phyloP scores from a whole-genome alignment of 305 asterid species.

The Fraxinus paxiana region DNA sequence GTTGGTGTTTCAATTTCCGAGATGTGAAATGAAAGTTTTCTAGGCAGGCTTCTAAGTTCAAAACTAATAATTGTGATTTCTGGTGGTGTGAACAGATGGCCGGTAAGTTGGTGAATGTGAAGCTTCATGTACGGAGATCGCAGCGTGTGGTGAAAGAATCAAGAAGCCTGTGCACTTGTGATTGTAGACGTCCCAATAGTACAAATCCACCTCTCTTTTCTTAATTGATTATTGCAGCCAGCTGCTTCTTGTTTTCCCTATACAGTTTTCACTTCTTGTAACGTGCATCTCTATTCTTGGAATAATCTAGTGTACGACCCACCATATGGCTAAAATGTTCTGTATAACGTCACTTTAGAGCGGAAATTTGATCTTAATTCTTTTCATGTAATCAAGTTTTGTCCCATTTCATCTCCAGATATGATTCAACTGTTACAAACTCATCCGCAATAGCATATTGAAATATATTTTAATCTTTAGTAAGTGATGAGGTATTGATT shows the following conservation, averaged over 20 bases:
- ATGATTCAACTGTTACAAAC: background rate
- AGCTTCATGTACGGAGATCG: slow-evolving; percentile 72
- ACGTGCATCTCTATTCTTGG: background rate
- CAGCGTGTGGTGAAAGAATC: slow-evolving; percentile 87
- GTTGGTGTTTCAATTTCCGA: background rate
- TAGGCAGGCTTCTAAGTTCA: background rate
- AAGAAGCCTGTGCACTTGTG: slow-evolving; percentile 74
- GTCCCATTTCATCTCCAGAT: background rate
- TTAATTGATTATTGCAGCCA: slow-evolving; percentile 16
- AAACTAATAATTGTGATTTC: slow-evolving; percentile 3
- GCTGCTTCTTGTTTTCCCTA: background rate
- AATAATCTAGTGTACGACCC: background rate
- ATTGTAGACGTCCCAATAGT: slow-evolving; percentile 65
- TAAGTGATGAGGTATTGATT: background rate
- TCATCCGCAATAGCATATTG: background rate
- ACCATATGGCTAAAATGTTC: slow-evolving; percentile 4
- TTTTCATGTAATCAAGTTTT: slow-evolving; percentile 2
- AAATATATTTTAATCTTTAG: background rate
- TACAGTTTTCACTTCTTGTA: background rate
- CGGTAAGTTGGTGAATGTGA: slow-evolving; percentile 78
- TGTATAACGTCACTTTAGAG: slow-evolving; percentile 5
- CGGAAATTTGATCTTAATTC: background rate
- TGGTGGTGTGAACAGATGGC: slow-evolving; percentile 57
- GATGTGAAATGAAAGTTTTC: background rate
- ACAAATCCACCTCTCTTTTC: slow-evolving; percentile 37